Evolutionary conservation across 306 rosid species (phyloP), one percentile per base, ranked within the genome.

Genomic region (Cucumis cinereus): DNA sequence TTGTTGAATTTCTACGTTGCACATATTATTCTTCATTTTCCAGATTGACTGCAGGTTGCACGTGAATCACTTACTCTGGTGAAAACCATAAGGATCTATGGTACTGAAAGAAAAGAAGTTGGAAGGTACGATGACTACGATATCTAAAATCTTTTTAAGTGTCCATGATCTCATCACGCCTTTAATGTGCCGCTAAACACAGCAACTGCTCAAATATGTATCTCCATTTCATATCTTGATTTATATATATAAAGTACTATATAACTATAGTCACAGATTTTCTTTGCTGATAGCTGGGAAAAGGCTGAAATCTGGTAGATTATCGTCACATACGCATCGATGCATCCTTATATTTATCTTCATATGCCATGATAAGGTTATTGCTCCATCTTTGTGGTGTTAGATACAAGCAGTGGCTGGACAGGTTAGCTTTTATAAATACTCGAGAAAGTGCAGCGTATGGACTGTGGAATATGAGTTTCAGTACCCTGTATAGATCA

Each of bases 401-500:
- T 76, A 90, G 97, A 84, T 90, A 87, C 84, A 83, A 82, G 76
- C 83, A 81, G 28, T 88, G 93, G 87, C 86, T 92, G 77, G 83
- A 82, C 73, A 83, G 84, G 81, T 79, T 92, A 66, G 89, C 85
- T 61, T 86, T 73, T 77, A 58, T 87, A 78, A 86, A 75, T 71
- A 24, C 80, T 70, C 84, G 96, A 74, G 90, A 92, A 81, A 92
- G 96, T 78, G 81, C 81, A 81, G 90, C 89, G 75, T 71, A 81
- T 87, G 97, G 93, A 54, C 59, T 92, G 3, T 92, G 92, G 97
- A 84, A 53, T 83, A 55, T 87, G 82, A 88, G 89, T 79, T 92
- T 92, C 74, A 74, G 43, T 79, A 74, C 82, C 68, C 85, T 92
- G 30, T 92, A 85, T 54, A 95, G 92, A 24, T 87, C 86, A 66